Evolutionary conservation across 306 rosid species (phyloP), one percentile per base, ranked within the genome.

Genomic region (Acacia melanoxylon): DNA sequence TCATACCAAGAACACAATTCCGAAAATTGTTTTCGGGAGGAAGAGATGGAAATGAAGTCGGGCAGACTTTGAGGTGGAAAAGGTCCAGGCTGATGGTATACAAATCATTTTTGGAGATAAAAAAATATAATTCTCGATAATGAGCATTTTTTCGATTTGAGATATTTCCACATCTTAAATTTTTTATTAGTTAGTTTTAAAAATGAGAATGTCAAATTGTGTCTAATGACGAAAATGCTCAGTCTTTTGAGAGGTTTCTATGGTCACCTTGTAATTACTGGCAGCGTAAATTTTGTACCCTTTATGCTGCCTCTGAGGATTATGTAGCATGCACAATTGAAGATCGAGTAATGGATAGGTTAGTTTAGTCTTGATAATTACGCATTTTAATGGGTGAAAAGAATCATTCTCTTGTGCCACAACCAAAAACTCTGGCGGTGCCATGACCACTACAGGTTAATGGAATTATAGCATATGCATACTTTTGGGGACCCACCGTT

Each of bases 241-340:
- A 11, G 24, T 29, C 58, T 44, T 46, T 44, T 14, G 15, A 22
- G 19, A 70, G 56, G 35, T 71, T 46, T 22, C 31, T 3, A 25
- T 45, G 6, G 54, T 41, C 4, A 5, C 54, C 14, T 44, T 41
- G 7, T 41, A n/a, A n/a, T 70, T 81, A 22, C 11, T 77, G 71
- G 88, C 87, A 33, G 89, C 92, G 59, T 87, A 87, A 83, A 83
- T 87, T 88, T 87, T 91, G 91, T 86, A 80, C 84, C 75, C 81
- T 80, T 63, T 82, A 25, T 87, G 91, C 86, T 88, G 90, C 86
- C 72, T 70, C 77, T 61, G 35, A n/a, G 61, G 79, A n/a, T 27
- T 82, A 59, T 51, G 49, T 35, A 31, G n/a, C 22, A 52, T 19
- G 29, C 75, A 29, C 80, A 24, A 37, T 77, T 41, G 54, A 25